Percentiles rank a stretch among this genome's conserved stretches.
phyloP scores from a whole-genome alignment of 179 eudicot genomes.

The Spergularia azorica region DNA sequence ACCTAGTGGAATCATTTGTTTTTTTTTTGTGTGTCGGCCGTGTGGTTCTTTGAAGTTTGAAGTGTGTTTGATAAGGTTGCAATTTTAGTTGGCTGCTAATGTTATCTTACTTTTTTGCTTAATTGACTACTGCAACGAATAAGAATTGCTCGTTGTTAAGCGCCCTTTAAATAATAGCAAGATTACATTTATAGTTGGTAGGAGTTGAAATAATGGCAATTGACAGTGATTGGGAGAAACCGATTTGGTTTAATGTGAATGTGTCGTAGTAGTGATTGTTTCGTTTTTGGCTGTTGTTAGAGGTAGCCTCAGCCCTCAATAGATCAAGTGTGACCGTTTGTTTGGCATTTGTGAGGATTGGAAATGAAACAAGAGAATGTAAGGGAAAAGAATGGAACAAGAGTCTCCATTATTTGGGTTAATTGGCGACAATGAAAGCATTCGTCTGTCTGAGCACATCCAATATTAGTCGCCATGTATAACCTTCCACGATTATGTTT shows the following conservation, averaged over 20 bases:
- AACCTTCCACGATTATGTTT: neutral
- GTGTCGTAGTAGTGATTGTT: neutral
- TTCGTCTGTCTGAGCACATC: no score
- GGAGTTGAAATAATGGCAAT: conserved; percentile 24
- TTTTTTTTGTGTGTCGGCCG: conserved; percentile 15
- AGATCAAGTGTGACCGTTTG: no score
- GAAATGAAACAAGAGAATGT: no score
- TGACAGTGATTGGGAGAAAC: no score
- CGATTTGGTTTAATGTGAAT: neutral
- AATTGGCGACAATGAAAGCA: no score
- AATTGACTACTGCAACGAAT: conserved; percentile 14
- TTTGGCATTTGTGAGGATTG: no score
- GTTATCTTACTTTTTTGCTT: neutral
- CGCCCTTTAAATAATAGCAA: neutral
- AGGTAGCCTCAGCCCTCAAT: neutral
- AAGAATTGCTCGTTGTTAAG: conserved; percentile 11
- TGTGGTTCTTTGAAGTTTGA: conserved; percentile 8
- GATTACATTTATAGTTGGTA: conserved; percentile 19
- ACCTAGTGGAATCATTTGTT: conserved; percentile 17
- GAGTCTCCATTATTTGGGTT: no score
- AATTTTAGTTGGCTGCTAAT: conserved; percentile 5
- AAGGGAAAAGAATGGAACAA: no score
- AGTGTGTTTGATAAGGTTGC: conserved; percentile 21
- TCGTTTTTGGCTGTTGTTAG: neutral
- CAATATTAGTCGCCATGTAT: no score